Conservation (phyloP, 495 filamentous ascomycete species). For the Bacidia rubella region DNA sequence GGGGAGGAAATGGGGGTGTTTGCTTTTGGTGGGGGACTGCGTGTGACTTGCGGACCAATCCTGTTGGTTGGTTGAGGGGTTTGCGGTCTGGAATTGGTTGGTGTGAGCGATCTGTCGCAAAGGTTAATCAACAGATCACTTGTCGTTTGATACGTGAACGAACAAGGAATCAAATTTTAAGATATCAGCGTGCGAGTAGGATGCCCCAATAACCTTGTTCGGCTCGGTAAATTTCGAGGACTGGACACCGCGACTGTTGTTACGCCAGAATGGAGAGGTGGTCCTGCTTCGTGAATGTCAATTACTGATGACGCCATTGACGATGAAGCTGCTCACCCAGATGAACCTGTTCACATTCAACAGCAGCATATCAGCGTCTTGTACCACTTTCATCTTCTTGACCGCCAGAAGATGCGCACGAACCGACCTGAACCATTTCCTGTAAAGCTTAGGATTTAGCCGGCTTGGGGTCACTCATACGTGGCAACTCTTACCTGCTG, state of each 20-base stretch:
- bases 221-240: constrained; percentile 44
- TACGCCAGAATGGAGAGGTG: constrained; percentile 83
- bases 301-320: constrained; percentile 8
- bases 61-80: constrained; percentile 45
- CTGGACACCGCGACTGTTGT: constrained; percentile 32
- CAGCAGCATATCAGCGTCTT: background rate
- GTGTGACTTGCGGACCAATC: constrained; percentile 25
- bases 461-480: background rate
- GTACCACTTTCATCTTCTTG: background rate
- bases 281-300: constrained; percentile 41
- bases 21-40: constrained; percentile 40
- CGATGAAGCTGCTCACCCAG: constrained; percentile 5
- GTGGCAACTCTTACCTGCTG: constrained; percentile 44
- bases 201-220: constrained; percentile 78
- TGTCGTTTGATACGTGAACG: constrained; percentile 5
- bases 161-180: constrained; percentile 72
- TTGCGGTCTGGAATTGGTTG: constrained; percentile 42
- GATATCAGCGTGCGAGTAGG: constrained; percentile 93
- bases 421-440: constrained; percentile 99
- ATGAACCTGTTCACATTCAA: constrained; percentile 1
- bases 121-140: constrained; percentile 12
- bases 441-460: constrained; percentile 22
- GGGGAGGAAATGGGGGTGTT: constrained; percentile 42
- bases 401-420: constrained; percentile 27
- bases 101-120: constrained; percentile 32